Evolutionary conservation across 169 alveolate genomes (phyloP).

Genomic region (Theileria orientalis): DNA sequence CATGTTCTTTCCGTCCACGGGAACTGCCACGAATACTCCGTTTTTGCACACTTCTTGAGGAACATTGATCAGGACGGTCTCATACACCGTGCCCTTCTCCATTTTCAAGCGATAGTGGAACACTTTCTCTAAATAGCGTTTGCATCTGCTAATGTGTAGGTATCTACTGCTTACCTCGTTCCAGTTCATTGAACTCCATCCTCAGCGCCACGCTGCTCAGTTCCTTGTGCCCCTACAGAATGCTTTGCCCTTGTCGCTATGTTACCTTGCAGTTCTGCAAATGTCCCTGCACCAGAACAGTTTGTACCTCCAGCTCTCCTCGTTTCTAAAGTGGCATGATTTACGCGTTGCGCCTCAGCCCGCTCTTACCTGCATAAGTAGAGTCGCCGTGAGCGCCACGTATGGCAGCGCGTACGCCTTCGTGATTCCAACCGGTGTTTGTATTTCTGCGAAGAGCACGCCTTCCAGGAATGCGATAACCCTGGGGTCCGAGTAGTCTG

Average conservation of each 20-base stretch:
- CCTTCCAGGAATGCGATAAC: constrained; percentile 18
- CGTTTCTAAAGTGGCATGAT: not conserved
- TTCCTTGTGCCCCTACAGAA: not conserved
- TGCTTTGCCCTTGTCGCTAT: not conserved
- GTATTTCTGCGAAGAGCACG: constrained; percentile 29
- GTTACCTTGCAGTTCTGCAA: not conserved
- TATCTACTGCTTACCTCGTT: not conserved
- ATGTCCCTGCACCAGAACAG: not conserved
- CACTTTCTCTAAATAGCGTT: not conserved
- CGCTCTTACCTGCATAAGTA: constrained; percentile 15
- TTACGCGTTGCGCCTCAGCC: not conserved
- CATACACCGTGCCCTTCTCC: not conserved
- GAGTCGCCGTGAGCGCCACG: constrained; percentile 44
- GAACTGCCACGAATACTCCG: constrained; percentile 7
- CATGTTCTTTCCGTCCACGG: not conserved
- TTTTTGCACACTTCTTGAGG: not conserved
- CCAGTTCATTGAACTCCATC: not conserved
- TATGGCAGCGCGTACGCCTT: constrained; percentile 58
- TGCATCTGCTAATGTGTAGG: not conserved
- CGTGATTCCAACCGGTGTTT: constrained; percentile 51
- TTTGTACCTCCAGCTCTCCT: constrained; percentile 18
- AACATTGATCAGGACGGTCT: constrained; percentile 5
- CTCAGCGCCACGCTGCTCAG: not conserved
- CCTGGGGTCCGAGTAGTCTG: constrained; percentile 6
- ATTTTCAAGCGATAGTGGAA: not conserved